A percentile compares a stretch with the other conserved stretches of the same genome.
Conservation (phyloP, 257 asterid species). For the Echium plantagineum region DNA sequence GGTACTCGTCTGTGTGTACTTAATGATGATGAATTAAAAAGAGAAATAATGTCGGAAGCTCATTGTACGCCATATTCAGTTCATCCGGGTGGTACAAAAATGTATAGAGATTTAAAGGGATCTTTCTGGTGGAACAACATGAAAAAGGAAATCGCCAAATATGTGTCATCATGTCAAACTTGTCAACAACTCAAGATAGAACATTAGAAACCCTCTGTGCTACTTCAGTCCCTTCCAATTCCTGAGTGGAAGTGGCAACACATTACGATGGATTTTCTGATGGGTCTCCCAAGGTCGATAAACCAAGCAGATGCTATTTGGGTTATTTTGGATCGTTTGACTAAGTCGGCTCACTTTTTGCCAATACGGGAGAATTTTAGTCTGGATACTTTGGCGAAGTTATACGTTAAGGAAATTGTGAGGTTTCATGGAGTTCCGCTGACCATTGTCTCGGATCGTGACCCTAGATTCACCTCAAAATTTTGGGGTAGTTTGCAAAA, state of each 20-base stretch:
- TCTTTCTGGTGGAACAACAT: not conserved
- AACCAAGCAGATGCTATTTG: not conserved
- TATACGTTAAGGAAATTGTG: not conserved
- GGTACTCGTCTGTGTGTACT: not conserved
- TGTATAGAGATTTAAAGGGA: not conserved
- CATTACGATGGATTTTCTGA: not conserved
- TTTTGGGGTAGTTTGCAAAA: no score
- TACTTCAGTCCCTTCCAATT: not conserved
- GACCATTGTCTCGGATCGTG: no score
- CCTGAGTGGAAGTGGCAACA: not conserved
- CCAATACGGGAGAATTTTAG: not conserved
- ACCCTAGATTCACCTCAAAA: no score
- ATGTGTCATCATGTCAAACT: not conserved
- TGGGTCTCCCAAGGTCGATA: not conserved
- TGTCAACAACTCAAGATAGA: not conserved
- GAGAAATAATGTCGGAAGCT: not conserved
- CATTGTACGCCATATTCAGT: not conserved
- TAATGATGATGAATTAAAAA: not conserved
- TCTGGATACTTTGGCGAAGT: not conserved
- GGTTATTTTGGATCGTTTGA: not conserved
- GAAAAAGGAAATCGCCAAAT: not conserved
- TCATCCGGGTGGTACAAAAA: not conserved
- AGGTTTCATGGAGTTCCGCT: no score
- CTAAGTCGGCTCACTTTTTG: not conserved
- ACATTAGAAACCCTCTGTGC: not conserved